These are phyloP conservation scores for Amylocarpus encephaloides DNA, from an alignment of 2,329 filamentous ascomycete genomes.

Conservation along the genomic window DNA sequence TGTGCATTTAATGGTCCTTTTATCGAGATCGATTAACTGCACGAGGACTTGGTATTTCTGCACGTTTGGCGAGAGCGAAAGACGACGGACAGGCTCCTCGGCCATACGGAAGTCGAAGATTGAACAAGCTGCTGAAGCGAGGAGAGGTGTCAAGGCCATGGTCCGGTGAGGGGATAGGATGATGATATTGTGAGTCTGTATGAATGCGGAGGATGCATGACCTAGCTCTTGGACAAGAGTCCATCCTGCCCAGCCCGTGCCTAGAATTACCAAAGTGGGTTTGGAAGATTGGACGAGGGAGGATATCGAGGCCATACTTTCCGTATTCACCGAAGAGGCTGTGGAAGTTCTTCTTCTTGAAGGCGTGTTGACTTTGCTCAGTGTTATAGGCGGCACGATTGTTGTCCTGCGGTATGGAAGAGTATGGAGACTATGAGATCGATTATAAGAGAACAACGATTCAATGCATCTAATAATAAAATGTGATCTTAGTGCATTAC, in stretches of 20 bases:
- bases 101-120: constrained; percentile 40
- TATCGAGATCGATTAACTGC: constrained; percentile 34
- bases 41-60: constrained; percentile 38
- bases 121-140: constrained; percentile 39
- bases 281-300: constrained; percentile 1
- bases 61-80: constrained; percentile 28
- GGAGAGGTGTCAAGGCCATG: constrained; percentile 39
- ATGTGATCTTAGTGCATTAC: background rate
- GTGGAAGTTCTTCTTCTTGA: background rate
- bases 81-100: constrained; percentile 38
- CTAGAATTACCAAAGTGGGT: constrained; percentile 28
- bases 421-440: background rate
- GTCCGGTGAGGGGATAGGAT: constrained; percentile 38
- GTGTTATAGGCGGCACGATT: background rate
- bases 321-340: background rate
- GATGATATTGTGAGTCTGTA: constrained; percentile 32
- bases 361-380: background rate
- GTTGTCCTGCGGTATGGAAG: background rate
- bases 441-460: background rate
- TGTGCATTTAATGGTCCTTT: constrained; percentile 31
- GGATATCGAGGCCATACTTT: background rate
- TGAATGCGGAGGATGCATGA: constrained; percentile 20
- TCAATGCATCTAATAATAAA: background rate
- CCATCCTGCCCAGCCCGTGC: constrained; percentile 37
- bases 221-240: constrained; percentile 34